Evolutionary conservation across 2,329 filamentous ascomycete species (phyloP).

Genomic region (Didymella exigua): DNA sequence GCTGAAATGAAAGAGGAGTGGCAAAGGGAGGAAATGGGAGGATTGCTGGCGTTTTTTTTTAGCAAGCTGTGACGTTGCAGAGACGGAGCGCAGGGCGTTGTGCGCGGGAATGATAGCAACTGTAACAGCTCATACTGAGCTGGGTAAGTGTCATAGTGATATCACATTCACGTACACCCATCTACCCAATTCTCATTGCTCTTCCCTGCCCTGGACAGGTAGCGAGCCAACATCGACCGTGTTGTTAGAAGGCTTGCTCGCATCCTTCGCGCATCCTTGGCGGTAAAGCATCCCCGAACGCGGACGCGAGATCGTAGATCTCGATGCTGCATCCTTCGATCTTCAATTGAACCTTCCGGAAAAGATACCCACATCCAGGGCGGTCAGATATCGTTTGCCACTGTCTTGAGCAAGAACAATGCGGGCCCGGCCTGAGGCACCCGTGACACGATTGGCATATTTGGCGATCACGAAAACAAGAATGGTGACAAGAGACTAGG

Average conservation of each 20-base stretch:
- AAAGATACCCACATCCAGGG: neutral
- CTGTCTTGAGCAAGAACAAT: neutral
- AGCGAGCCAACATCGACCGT: neutral
- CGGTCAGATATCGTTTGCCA: neutral
- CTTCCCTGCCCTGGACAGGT: neutral
- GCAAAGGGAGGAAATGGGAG: neutral
- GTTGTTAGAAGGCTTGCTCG: neutral
- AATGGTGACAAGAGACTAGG: neutral
- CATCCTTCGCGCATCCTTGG: neutral
- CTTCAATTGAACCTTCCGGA: neutral
- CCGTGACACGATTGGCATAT: neutral
- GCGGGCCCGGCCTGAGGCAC: neutral
- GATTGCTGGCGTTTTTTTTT: too few relatives aligned
- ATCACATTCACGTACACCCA: neutral
- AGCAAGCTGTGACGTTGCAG: neutral
- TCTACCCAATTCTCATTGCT: too few relatives aligned
- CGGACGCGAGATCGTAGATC: neutral
- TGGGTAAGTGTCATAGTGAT: neutral
- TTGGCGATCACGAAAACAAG: neutral
- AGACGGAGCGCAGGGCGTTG: neutral
- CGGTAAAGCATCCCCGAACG: neutral
- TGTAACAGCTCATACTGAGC: neutral
- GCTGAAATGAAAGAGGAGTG: neutral
- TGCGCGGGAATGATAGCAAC: neutral
- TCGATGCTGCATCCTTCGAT: conserved; percentile 1